phyloP scores from a whole-genome alignment of 345 rosid genomes.

The Eucalyptus pauciflora region DNA sequence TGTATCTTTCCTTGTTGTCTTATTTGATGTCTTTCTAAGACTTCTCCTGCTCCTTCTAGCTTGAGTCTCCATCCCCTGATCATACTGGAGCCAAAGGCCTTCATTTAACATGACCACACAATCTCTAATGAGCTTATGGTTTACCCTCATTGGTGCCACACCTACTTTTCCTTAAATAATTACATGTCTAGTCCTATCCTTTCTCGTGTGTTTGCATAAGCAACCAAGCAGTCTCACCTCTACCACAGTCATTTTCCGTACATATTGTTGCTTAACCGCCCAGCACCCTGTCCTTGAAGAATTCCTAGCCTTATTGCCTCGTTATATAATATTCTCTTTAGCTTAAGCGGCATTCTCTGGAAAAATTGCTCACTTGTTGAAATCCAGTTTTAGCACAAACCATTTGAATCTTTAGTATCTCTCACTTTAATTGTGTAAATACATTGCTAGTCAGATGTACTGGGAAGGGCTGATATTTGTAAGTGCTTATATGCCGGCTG shows the following conservation, averaged over 20 bases:
- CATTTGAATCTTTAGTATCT: not conserved
- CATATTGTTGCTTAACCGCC: not conserved
- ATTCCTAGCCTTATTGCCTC: not conserved
- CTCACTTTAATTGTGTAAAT: not conserved
- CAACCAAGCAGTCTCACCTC: not conserved
- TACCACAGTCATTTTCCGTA: not conserved
- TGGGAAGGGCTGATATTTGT: not conserved
- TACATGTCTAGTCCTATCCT: not conserved
- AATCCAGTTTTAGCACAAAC: not conserved
- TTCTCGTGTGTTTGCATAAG: not conserved
- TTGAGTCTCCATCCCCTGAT: not conserved
- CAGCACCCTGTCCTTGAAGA: not conserved
- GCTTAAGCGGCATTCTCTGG: not conserved
- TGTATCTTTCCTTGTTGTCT: not conserved
- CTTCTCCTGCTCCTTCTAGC: not conserved
- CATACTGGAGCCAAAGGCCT: not conserved
- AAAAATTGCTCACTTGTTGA: not conserved
- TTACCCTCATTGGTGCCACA: not conserved
- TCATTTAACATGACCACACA: not conserved
- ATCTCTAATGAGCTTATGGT: not conserved
- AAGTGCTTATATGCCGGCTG: not conserved
- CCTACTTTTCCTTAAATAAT: not conserved
- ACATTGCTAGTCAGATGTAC: not conserved
- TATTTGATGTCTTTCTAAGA: not conserved
- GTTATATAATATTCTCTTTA: not conserved